Conservation (phyloP, 1,284 basidiomycete genomes). For the Mycocalia duriaeana region DNA sequence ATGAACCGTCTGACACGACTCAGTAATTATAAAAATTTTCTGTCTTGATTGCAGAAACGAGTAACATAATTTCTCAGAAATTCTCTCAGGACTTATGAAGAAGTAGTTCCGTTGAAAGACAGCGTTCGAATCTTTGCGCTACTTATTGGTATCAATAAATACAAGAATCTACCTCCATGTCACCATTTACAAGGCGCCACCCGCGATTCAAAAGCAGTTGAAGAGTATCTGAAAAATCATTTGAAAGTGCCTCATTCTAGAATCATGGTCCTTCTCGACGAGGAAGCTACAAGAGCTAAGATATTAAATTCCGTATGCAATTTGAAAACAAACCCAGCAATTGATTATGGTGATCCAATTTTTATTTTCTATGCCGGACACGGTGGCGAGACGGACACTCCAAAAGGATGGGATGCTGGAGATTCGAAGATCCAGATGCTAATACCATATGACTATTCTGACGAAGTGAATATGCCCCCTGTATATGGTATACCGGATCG, state of each 20-base stretch:
- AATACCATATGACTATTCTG: too few species aligned
- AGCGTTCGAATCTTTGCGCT: conserved; percentile 7
- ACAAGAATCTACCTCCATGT: conserved; percentile 1
- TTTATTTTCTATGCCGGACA: conserved; percentile 49
- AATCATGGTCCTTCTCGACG: conserved; percentile 36
- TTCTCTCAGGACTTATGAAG: too few species aligned
- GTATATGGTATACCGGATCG: too few species aligned
- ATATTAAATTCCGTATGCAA: conserved; percentile 42
- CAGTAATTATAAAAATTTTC: too few species aligned
- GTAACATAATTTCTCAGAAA: too few species aligned
- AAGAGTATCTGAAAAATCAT: background rate
- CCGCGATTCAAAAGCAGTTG: conserved; percentile 1
- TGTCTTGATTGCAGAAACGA: too few species aligned
- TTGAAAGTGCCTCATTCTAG: conserved; percentile 33
- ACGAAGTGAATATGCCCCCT: too few species aligned
- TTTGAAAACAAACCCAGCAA: conserved; percentile 40
- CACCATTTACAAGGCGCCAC: conserved; percentile 1
- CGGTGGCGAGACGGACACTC: too few species aligned
- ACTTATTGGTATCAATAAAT: conserved; percentile 6
- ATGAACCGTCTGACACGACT: too few species aligned
- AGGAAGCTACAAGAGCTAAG: conserved; percentile 37
- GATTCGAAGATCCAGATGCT: too few species aligned
- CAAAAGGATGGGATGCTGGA: too few species aligned
- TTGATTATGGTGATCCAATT: conserved; percentile 40
- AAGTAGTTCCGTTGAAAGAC: too few species aligned